phyloP scores from a whole-genome alignment of 176 grass and related monocot genomes.

The Musa schizocarpa region DNA sequence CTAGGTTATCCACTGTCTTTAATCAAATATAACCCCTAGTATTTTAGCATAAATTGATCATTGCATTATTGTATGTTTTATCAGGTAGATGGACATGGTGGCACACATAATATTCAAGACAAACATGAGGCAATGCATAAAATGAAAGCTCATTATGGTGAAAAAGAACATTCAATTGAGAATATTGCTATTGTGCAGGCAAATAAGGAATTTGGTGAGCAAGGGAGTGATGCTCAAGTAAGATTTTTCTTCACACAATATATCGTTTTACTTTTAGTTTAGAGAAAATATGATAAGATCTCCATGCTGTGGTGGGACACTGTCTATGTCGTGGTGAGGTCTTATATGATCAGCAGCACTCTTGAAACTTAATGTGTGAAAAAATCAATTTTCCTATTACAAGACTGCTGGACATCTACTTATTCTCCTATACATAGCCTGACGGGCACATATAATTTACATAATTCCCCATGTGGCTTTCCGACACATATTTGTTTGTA shows the following conservation, averaged over 20 bases:
- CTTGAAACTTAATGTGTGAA: background rate
- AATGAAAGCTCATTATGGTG: constrained; percentile 6
- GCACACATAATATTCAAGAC: constrained; percentile 38
- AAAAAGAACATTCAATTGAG: constrained; percentile 22
- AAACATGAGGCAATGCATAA: constrained; percentile 26
- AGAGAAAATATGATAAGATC: background rate
- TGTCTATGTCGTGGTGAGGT: background rate
- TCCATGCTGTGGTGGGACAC: background rate
- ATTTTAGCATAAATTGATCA: constrained; percentile 8
- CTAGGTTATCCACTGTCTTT: background rate
- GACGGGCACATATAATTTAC: background rate
- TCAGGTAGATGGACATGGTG: constrained; percentile 48
- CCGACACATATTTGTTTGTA: background rate
- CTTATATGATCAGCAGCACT: background rate
- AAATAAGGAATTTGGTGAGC: constrained; percentile 66
- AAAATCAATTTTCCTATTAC: background rate
- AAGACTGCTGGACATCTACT: background rate
- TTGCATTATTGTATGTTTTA: constrained; percentile 7
- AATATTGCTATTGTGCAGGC: constrained; percentile 18
- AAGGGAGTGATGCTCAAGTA: constrained; percentile 97
- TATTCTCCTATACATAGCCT: background rate
- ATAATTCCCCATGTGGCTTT: background rate
- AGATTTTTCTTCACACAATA: constrained; percentile 27
- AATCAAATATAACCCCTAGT: background rate
- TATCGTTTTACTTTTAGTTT: background rate